phyloP scores from a whole-genome alignment of 129 eudicot species.

The Saussurea involucrata region DNA sequence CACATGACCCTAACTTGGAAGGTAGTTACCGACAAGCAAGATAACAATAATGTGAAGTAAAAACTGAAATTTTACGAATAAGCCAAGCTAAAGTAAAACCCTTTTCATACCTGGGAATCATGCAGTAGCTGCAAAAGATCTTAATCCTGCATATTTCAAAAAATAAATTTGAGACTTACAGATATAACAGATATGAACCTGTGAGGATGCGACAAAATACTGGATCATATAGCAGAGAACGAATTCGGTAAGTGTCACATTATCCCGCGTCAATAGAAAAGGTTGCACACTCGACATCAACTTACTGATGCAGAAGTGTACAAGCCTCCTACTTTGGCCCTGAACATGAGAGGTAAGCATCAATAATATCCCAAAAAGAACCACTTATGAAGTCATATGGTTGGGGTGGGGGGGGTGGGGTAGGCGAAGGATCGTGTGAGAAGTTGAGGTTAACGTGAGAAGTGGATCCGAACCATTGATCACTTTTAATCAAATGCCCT shows the following conservation, averaged over 20 bases:
- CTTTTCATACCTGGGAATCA: constrained; percentile 10
- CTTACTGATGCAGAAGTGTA: constrained; percentile 30
- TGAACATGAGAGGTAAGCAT: constrained; percentile 45
- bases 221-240: constrained; percentile 15
- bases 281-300: constrained; percentile 32
- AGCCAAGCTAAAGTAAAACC: not conserved
- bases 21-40: not conserved
- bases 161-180: constrained; percentile 26
- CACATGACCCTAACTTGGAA: not conserved
- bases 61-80: not conserved
- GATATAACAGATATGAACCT: constrained; percentile 7
- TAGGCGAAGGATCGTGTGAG: no score
- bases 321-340: constrained; percentile 42
- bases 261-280: constrained; percentile 18
- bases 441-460: no score
- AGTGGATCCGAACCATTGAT: no score
- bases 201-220: constrained; percentile 12
- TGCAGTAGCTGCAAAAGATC: constrained; percentile 1
- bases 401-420: no score
- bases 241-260: constrained; percentile 31
- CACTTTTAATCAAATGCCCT: no score
- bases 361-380: constrained; percentile 33
- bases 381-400: not conserved
- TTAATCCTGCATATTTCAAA: constrained; percentile 20
- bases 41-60: not conserved